Evolutionary conservation across 2,329 filamentous ascomycete species (phyloP).

Genomic region (Diaporthe aspalathi): DNA sequence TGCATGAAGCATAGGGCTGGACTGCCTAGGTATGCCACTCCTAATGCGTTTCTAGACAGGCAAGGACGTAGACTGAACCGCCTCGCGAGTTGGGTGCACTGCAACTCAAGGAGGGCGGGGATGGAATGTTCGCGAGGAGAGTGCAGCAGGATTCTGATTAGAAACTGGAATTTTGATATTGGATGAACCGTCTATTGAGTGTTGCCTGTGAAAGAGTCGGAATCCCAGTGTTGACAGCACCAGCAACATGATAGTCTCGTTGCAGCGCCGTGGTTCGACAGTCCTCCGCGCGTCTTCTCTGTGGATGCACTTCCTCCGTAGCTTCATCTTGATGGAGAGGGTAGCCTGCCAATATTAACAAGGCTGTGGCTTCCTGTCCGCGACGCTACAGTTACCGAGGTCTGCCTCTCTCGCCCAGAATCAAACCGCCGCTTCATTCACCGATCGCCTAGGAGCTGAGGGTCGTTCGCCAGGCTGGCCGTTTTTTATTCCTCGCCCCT

Average conservation of each 20-base stretch:
- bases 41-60: not conserved
- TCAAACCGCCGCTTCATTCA: not conserved
- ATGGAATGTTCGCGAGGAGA: not conserved
- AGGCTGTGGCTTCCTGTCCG: not conserved
- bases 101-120: not conserved
- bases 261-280: constrained; percentile 18
- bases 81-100: not conserved
- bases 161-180: constrained; percentile 32
- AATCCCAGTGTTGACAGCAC: constrained; percentile 25
- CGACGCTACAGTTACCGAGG: constrained; percentile 26
- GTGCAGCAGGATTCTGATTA: constrained; percentile 13
- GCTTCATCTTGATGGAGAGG: constrained; percentile 20
- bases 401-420: constrained; percentile 14
- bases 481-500: not conserved
- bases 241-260: constrained; percentile 25
- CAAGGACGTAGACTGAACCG: not conserved
- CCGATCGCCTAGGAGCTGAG: constrained; percentile 10
- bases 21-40: not conserved
- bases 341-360: constrained; percentile 5
- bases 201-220: constrained; percentile 33
- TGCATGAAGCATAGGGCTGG: not conserved
- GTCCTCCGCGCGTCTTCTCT: constrained; percentile 12
- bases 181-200: constrained; percentile 37
- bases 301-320: constrained; percentile 13
- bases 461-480: constrained; percentile 2